Evolutionary conservation across 2,329 filamentous ascomycete genomes (phyloP), one percentile per base, ranked within the genome.

Genomic region (Fusarium subglutinans): DNA sequence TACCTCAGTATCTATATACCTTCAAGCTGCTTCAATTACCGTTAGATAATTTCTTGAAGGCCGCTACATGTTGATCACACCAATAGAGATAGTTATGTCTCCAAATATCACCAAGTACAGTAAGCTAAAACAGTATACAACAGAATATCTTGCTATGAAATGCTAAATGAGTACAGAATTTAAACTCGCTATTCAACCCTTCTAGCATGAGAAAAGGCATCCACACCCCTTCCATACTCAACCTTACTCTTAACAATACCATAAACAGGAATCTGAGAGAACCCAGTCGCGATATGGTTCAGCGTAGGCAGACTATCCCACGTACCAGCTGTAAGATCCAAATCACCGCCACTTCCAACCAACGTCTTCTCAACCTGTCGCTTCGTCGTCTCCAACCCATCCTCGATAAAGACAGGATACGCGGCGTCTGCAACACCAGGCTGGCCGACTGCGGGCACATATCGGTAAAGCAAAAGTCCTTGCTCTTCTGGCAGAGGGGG

Each of bases 181-280:
- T 3, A 7, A 35, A 35, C 30, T 37, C 17, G 22, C 37, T 73
- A 73, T 2, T 76, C 73, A 10, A 76, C 40, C 8, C 61, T 68
- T 10, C 44, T 37, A 4, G 66, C 73, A 30, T 74, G 58, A 4
- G 67, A 57, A 10, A 76, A 47, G 26, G 72, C 63, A 40, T 74
- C 66, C 4, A 69, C 64, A 0, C 74, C 74, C 5, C 20, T 37
- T 26, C 70, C 70, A 4, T 55, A 15, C 24, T 75, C 73, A 2
- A 70, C 28, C 28, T 74, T 76, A 7, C 45, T 62, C 38, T 72
- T 41, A 1, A 76, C 20, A n/a, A 76, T n/a, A 0, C 50, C 69
- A 30, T 71, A 76, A 2, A 76, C 30, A 11, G 74, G 74, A 22
- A 76, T 68, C 18, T 76, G 50, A 1, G 71, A 61, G 18, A 76